Evolutionary conservation across 164 flowering plant species (phyloP).

Genomic region (Berberis vulgaris): DNA sequence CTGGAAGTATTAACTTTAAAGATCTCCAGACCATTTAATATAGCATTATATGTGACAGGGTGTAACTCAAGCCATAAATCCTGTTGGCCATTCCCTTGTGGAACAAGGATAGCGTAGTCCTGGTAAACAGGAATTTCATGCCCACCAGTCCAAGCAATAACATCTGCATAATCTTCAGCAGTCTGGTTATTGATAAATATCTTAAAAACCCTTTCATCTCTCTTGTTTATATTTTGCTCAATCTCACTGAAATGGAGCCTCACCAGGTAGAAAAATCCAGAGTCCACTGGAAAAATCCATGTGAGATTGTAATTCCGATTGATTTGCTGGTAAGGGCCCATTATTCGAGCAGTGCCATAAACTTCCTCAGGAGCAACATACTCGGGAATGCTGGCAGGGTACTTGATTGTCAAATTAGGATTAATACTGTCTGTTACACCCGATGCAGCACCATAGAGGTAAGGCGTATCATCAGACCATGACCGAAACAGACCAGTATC

Average conservation of each 20-base stretch:
- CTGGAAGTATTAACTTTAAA: conserved; percentile 26
- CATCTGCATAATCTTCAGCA: conserved; percentile 48
- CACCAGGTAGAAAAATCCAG: conserved; percentile 61
- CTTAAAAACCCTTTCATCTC: conserved; percentile 60
- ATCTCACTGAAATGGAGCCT: conserved; percentile 93
- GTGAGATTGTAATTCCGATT: conserved; percentile 63
- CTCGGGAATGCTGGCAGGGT: conserved; percentile 29
- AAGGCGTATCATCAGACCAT: conserved; percentile 43
- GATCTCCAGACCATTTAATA: conserved; percentile 47
- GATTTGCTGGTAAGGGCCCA: conserved; percentile 41
- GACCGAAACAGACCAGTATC: conserved; percentile 24
- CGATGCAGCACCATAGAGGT: conserved; percentile 42
- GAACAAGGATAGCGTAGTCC: conserved; percentile 42
- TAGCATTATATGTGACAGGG: conserved; percentile 18
- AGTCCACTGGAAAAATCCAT: conserved; percentile 62
- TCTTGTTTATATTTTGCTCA: conserved; percentile 14
- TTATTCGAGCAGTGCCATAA: conserved; percentile 62
- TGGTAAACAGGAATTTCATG: conserved; percentile 36
- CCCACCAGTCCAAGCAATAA: conserved; percentile 34
- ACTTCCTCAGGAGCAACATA: conserved; percentile 61
- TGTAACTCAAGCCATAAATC: conserved; percentile 44
- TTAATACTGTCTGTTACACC: conserved; percentile 43
- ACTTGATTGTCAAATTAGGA: conserved; percentile 27
- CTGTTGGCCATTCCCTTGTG: conserved; percentile 32
- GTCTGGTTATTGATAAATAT: conserved; percentile 67